These are phyloP conservation scores for Serendipita indica DNA, from an alignment of 768 basidiomycete genomes.

Conservation along the genomic window DNA sequence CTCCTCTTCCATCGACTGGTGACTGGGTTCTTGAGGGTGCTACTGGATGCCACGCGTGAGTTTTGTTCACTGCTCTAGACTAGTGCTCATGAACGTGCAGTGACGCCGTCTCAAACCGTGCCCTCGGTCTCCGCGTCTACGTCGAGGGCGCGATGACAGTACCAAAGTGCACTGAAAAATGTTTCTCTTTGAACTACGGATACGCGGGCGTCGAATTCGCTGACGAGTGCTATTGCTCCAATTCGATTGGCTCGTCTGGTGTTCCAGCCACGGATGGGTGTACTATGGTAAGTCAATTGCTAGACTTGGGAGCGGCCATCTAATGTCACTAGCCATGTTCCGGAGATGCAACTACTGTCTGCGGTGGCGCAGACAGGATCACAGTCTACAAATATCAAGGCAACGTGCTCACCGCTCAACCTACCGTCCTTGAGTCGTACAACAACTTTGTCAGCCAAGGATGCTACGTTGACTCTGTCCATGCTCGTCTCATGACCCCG, in stretches of 20 bases:
- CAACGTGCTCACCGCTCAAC: conserved; percentile 25
- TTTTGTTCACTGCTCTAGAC: too few species aligned
- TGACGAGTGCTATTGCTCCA: too few species aligned
- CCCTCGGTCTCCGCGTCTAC: not conserved
- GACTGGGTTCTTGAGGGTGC: too few species aligned
- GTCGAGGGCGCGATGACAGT: conserved; percentile 34
- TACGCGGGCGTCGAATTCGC: conserved; percentile 34
- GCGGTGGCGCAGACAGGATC: conserved; percentile 54
- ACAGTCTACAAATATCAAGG: conserved; percentile 60
- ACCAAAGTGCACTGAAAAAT: conserved; percentile 35
- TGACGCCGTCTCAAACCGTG: not conserved
- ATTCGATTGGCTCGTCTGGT: too few species aligned
- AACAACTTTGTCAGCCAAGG: conserved; percentile 40
- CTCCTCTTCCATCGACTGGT: not conserved
- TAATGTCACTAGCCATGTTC: not conserved
- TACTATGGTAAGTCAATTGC: too few species aligned
- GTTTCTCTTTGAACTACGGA: conserved; percentile 28
- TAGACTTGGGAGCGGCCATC: too few species aligned
- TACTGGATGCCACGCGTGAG: too few species aligned
- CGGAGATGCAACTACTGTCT: conserved; percentile 18
- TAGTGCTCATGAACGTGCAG: too few species aligned
- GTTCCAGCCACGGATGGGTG: too few species aligned
- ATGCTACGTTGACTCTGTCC: conserved; percentile 49
- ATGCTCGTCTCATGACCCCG: conserved; percentile 42
- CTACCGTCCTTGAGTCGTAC: conserved; percentile 18